A percentile compares a stretch with the other conserved stretches of the same genome.
Conservation (phyloP, 169 alveolate genomes). For the Amoebophrya sp. region DNA sequence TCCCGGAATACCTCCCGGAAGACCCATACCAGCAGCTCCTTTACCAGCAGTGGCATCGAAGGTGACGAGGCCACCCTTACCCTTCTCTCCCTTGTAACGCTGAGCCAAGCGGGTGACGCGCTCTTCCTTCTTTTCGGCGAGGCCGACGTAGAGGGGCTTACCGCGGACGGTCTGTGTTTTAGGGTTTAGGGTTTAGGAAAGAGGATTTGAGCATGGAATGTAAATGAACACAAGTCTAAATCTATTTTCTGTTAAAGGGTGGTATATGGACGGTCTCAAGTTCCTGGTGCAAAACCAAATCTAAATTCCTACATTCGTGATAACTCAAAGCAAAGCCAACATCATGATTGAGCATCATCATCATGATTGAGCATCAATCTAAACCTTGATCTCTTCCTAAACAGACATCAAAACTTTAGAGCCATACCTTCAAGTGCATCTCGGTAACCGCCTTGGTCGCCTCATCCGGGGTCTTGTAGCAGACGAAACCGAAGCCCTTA, state of each 20-base stretch:
- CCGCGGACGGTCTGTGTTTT: conserved; percentile 53
- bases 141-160: conserved; percentile 81
- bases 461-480: conserved; percentile 89
- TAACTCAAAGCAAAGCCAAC: neutral
- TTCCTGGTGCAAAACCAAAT: neutral
- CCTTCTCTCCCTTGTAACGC: conserved; percentile 50
- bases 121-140: conserved; percentile 80
- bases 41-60: neutral
- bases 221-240: no score
- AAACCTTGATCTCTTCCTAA: no score
- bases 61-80: neutral
- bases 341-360: no score
- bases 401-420: no score
- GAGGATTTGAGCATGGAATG: no score
- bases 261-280: no score
- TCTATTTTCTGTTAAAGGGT: no score
- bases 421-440: conserved; percentile 78
- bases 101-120: conserved; percentile 75
- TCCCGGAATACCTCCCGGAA: no score
- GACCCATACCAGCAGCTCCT: neutral
- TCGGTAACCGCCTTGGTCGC: conserved; percentile 94
- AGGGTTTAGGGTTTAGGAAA: neutral
- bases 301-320: neutral
- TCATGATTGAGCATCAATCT: no score
- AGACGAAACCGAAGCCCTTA: conserved; percentile 95